Percentiles rank a stretch among this genome's conserved stretches.
Evolutionary conservation across 2,329 filamentous ascomycete species (phyloP).

Genomic region (Fusarium metavorans): DNA sequence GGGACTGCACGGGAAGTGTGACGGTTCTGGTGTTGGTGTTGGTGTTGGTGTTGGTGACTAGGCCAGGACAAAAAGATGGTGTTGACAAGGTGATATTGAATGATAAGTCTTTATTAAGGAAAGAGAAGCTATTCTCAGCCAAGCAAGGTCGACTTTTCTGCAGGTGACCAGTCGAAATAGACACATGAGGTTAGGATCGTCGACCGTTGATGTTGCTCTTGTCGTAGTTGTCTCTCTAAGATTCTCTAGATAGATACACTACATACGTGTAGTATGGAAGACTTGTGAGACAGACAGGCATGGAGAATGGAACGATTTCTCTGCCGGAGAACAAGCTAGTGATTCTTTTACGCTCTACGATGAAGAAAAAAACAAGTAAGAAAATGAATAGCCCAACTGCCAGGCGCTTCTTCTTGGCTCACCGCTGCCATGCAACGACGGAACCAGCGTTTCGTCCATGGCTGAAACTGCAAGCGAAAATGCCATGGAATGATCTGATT

Average conservation of each 20-base stretch:
- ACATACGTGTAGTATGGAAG: background rate
- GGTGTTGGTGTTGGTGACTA: background rate
- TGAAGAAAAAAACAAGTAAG: background rate
- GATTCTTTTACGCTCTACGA: background rate
- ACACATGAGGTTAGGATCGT: background rate
- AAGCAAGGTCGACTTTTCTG: background rate
- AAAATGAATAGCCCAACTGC: background rate
- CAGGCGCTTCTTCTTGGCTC: slow-evolving; percentile 2
- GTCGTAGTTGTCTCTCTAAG: background rate
- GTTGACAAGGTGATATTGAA: background rate
- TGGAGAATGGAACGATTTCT: slow-evolving; percentile 6
- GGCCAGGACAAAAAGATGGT: background rate
- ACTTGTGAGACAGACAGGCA: slow-evolving; percentile 15
- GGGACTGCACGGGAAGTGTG: slow-evolving; percentile 10
- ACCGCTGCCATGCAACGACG: slow-evolving; percentile 7
- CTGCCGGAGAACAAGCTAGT: background rate
- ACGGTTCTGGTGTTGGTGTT: slow-evolving; percentile 18
- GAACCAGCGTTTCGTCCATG: background rate
- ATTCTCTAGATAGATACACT: background rate
- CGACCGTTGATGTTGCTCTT: background rate
- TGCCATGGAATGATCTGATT: background rate
- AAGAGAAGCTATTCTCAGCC: slow-evolving; percentile 29
- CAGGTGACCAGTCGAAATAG: background rate
- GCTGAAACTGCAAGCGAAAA: background rate
- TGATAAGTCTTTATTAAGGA: background rate